Evolutionary conservation across 2,329 filamentous ascomycete genomes (phyloP).

Genomic region (Hypocreales sp.): DNA sequence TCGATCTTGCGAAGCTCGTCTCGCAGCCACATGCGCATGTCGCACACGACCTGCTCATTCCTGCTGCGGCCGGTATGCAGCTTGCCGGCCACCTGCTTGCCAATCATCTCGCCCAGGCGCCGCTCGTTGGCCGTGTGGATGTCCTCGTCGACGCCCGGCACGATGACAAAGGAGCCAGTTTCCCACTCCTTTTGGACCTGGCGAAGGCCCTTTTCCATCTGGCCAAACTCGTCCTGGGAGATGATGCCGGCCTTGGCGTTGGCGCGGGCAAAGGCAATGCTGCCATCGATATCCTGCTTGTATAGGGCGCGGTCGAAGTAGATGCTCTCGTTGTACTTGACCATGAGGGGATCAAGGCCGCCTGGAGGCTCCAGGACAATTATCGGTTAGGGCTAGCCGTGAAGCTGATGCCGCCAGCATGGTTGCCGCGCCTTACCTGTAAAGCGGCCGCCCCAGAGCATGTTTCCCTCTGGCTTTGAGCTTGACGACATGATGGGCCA

Average conservation of each 20-base stretch:
- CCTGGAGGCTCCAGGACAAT: too few relatives aligned
- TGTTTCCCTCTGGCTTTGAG: conserved; percentile 13
- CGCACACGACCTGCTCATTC: conserved; percentile 81
- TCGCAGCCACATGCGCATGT: conserved; percentile 81
- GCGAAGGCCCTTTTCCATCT: conserved; percentile 57
- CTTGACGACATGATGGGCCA: conserved; percentile 12
- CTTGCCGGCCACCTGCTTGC: conserved; percentile 73
- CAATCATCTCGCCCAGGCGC: conserved; percentile 68
- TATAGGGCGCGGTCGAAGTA: conserved; percentile 66
- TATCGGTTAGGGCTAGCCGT: not conserved
- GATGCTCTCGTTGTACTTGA: conserved; percentile 69
- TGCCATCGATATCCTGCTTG: conserved; percentile 65
- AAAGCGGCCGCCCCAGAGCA: conserved; percentile 33
- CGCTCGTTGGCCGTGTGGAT: conserved; percentile 61
- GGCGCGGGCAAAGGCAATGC: conserved; percentile 67
- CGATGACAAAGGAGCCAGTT: conserved; percentile 30
- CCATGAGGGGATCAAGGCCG: conserved; percentile 74
- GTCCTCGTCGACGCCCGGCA: conserved; percentile 37
- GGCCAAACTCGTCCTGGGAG: conserved; percentile 52
- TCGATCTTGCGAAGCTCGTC: conserved; percentile 38
- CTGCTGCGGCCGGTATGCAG: conserved; percentile 77
- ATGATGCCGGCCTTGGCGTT: conserved; percentile 65
- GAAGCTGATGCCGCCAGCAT: not conserved
- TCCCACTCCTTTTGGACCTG: conserved; percentile 40
- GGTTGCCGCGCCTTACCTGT: conserved; percentile 21